Evolutionary conservation across 345 rosid genomes (phyloP), one percentile per base, ranked within the genome.

Genomic region (Atalantia buxifolia): DNA sequence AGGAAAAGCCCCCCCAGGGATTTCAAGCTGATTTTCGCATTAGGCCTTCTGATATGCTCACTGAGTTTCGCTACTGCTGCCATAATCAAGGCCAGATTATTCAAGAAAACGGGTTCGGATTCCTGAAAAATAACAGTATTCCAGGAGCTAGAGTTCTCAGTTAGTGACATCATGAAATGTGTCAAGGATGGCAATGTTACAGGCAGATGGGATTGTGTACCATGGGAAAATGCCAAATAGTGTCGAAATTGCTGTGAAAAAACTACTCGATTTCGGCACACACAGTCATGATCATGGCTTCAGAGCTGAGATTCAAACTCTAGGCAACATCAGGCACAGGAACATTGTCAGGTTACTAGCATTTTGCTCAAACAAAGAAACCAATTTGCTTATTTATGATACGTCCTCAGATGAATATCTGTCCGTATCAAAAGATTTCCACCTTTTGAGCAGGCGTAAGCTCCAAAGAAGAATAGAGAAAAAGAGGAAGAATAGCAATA

Each of bases 301-400:
- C 18, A 78, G 83, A 63, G 96, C 92, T 0, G 92, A 92, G 74
- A 84, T 90, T 36, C 90, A 89, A 76, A 92, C 96, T 16, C 40
- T 92, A 10, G 96, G 93, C 53, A 88, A 80, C 81, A 92, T 92
- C 33, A 77, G 92, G 77, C 95, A 92, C 81, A 83, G 95, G 50
- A 87, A 92, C 85, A 92, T 89, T 1, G 96, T 90, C 56, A 90
- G 91, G 73, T 75, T 92, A 76, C 48, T 92, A 28, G 92, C 9
- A 36, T 7, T 36, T 36, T 36, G 9, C 9, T 36, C 9, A 2
- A 92, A 86, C 82, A 87, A 86, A 77, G 89, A 86, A 38, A 81
- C 85, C 24, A 92, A 90, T 74, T 85, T 92, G 33, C 84, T 92
- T 30, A 86, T 92, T 2, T 92, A 90, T 19, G 92, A 88, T 88